Evolutionary conservation across 257 asterid species (phyloP), one percentile per base, ranked within the genome.

Genomic region (Solanum tarapatanum): DNA sequence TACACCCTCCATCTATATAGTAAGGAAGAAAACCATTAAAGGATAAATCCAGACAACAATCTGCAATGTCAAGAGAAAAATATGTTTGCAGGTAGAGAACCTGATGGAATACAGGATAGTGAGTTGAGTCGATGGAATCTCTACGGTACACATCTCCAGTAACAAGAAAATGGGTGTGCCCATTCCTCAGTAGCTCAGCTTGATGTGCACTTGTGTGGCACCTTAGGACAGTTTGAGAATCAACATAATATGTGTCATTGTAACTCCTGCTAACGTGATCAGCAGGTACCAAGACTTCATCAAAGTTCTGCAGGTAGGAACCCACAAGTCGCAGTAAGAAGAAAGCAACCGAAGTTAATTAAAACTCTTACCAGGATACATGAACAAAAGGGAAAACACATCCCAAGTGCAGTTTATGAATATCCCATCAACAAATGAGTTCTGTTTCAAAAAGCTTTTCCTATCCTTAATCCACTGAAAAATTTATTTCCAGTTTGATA

Each of bases 101-200:
- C 99, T 97, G 99, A 89, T 97, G 99, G 91, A 97, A 97, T n/a
- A 96, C 99, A 36, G 99, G 99, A 93, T 97, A 96, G 87, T 96
- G 99, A 86, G 98, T 97, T 73, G 99, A 92, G 89, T 97, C 99
- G 62, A 97, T 96, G 12, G 99, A 95, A 90, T 97, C 98, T 90
- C 99, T 92, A 85, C 99, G 97, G 87, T 96, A 96, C 86, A 96
- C 99, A 92, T 96, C 99, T 91, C 99, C 99, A 14, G 97, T 92
- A 36, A 95, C 98, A 88, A 96, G 97, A 88, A 96, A 96, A 91
- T 92, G 93, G 39, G 94, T 93, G 88, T 93, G 91, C 37, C 98
- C 98, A 89, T 86, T 89, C 43, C 94, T 90, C 77, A 95, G 93
- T 74, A 95, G 88, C 91, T 97, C 98, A 70, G 98, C 98, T 91